Evolutionary conservation across 495 filamentous ascomycete genomes (phyloP), one percentile per base, ranked within the genome.

Genomic region (Poronia punctata): DNA sequence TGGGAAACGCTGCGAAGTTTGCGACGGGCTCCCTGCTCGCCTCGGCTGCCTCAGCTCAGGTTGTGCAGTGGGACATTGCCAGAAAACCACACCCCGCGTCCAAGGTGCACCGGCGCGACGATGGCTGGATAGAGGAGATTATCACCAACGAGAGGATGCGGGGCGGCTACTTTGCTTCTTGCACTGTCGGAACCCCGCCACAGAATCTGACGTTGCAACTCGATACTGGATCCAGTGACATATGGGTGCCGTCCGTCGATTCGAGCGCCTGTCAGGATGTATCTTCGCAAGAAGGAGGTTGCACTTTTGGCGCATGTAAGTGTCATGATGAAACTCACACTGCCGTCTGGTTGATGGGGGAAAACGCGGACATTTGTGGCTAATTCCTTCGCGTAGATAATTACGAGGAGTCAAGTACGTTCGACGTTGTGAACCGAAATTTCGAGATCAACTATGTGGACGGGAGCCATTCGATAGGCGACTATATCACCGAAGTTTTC

Each of bases 391-490:
- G 7, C 12, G 62, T 67, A 61, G 88, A 85, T 53, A 59, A 81
- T 48, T 53, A 77, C 2, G 69, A 67, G 36, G 50, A 61, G 2
- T 95, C 89, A 1, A 79, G 71, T 9, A 79, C 86, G 0, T 89
- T 82, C 60, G 41, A 71, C 11, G 80, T 72, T 24, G 64, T 94
- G 9, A 78, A 72, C 19, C 8, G 51, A 12, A 67, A 62, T 35
- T 98, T 98, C 60, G 78, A 84, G 45, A 96, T 98, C 48, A 73
- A 71, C 2, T 98, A 98, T 56, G 84, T 87, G 17, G 92, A 97
- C 50, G 79, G 80, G 3, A 82, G 83, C 8, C 81, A 72, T 11
- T 79, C 89, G 0, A 59, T 55, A 10, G 92, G 92, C 15, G 85
- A 87, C 52, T 96, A 97, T 57, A 82, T 80, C 36, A 77, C 72